These are phyloP conservation scores for Diaporthe sp. DNA, from an alignment of 2,329 filamentous ascomycete genomes.

Conservation along the genomic window DNA sequence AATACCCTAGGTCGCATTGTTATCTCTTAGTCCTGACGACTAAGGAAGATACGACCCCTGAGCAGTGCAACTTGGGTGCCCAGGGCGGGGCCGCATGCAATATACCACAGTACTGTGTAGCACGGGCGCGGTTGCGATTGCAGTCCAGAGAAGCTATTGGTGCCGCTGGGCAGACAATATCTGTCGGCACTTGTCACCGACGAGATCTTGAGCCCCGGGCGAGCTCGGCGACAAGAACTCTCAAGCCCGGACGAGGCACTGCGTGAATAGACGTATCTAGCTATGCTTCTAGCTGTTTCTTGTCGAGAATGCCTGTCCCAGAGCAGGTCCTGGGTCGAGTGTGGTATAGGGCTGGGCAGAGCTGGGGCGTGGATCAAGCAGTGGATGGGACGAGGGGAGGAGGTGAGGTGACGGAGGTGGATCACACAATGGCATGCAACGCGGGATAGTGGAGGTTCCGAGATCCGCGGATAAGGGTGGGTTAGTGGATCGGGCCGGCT, in stretches of 20 bases:
- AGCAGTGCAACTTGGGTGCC: constrained; percentile 16
- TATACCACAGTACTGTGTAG: neutral
- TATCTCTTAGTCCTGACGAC: constrained; percentile 17
- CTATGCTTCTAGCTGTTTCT: neutral
- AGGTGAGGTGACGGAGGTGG: neutral
- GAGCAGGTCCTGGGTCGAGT: neutral
- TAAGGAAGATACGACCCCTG: constrained; percentile 23
- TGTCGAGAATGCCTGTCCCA: neutral
- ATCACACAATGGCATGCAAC: neutral
- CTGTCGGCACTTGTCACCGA: neutral
- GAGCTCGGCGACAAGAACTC: neutral
- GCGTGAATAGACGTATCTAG: neutral
- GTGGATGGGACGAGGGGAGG: neutral
- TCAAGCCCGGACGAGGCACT: neutral
- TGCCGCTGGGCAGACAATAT: neutral
- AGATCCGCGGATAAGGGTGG: neutral
- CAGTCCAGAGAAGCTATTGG: neutral
- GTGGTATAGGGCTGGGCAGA: neutral
- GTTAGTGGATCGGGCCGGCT: constrained; percentile 20
- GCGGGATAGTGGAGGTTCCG: constrained; percentile 19
- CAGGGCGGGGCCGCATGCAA: neutral
- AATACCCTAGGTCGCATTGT: neutral
- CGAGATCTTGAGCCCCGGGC: neutral
- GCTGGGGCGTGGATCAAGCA: neutral
- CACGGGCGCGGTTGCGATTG: neutral